Evolutionary conservation across 371 early-diverging fungal genomes (phyloP), one percentile per base, ranked within the genome.

Genomic region (Actinomucor elegans): DNA sequence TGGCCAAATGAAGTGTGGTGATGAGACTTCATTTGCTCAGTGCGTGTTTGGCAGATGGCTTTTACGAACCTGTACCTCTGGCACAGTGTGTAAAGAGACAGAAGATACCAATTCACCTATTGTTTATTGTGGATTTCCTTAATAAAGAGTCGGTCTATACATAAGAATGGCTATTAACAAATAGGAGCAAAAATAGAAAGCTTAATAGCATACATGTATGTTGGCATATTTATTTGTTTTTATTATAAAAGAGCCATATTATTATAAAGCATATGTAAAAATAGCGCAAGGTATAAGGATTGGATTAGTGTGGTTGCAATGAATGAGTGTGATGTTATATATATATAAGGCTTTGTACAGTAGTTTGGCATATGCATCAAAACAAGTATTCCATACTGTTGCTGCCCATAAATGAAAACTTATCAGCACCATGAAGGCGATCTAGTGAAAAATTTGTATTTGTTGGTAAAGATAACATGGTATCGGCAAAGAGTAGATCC

Each of bases 91-190:
- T 48, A 61, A 15, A 41, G 48, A 56, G 43, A 41, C 20, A 31
- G 32, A 43, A 10, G 46, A 48, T 14, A 27, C 35, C 12, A 46
- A 24, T 21, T 45, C 53, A 28, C 33, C 46, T 40, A 40, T 48
- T 15, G 41, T 66, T 23, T 66, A 47, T 32, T 57, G 61, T 31
- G 52, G 53, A 49, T 44, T 52, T 40, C 36, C 63, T 23, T 49
- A 50, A 48, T n/a, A n/a, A n/a, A n/a, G n/a, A n/a, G n/a, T n/a
- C n/a, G n/a, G n/a, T n/a, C n/a, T n/a, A n/a, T n/a, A n/a, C n/a
- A n/a, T n/a, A n/a, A n/a, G n/a, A n/a, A n/a, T n/a, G n/a, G n/a
- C n/a, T n/a, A n/a, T n/a, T n/a, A n/a, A n/a, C n/a, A n/a, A n/a
- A n/a, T n/a, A n/a, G n/a, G n/a, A n/a, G n/a, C n/a, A n/a, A n/a